These are phyloP conservation scores for Aspergillus pseudoviridinutans DNA, from an alignment of 2,329 filamentous ascomycete species.

Conservation along the genomic window DNA sequence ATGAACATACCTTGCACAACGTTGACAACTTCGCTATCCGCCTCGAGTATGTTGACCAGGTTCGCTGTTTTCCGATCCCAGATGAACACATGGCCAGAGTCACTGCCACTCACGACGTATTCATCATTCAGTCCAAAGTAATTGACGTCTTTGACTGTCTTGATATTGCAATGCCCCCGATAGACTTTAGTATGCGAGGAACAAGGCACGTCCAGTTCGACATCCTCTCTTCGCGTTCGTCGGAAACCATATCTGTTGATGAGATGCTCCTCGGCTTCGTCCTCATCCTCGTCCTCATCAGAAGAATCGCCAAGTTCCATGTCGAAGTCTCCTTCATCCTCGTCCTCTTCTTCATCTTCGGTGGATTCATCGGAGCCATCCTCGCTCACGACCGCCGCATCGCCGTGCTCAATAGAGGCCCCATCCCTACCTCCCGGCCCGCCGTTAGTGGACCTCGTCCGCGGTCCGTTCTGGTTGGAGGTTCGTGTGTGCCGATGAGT, in stretches of 20 bases:
- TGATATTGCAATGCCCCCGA: constrained; percentile 62
- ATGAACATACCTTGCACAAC: constrained; percentile 55
- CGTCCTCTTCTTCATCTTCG: constrained; percentile 21
- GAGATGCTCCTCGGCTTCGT: constrained; percentile 36
- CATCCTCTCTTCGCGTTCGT: constrained; percentile 45
- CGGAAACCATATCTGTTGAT: constrained; percentile 50
- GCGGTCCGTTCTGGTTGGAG: neutral
- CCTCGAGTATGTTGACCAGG: constrained; percentile 62
- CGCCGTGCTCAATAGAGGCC: constrained; percentile 3
- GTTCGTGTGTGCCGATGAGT: neutral
- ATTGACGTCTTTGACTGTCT: constrained; percentile 67
- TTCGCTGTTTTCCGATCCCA: constrained; percentile 62
- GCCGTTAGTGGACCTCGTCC: constrained; percentile 4
- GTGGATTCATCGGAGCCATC: constrained; percentile 11
- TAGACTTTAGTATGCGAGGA: constrained; percentile 55
- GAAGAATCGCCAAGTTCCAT: constrained; percentile 30
- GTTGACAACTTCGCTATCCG: constrained; percentile 66
- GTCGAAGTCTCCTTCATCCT: constrained; percentile 29
- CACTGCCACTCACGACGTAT: constrained; percentile 64
- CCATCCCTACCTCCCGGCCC: constrained; percentile 15
- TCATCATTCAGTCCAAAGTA: constrained; percentile 65
- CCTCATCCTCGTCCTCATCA: constrained; percentile 23
- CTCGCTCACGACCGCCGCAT: neutral
- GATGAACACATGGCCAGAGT: constrained; percentile 65
- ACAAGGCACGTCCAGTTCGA: constrained; percentile 54